Conservation (phyloP, 495 filamentous ascomycete species). For the Sordaria brevicollis region DNA sequence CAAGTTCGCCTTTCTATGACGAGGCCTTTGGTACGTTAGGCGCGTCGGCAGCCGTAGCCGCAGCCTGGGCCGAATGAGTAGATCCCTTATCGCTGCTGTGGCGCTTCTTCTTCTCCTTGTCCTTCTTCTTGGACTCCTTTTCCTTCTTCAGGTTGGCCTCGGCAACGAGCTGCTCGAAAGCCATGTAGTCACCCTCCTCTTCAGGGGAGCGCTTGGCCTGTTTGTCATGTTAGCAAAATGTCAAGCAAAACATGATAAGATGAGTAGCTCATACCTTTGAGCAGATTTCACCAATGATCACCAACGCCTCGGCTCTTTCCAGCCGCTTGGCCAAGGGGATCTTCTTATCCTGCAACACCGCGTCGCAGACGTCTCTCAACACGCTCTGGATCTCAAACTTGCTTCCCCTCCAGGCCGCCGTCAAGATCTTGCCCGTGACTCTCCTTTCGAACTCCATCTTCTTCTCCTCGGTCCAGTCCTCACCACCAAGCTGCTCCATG, state of each 20-base stretch:
- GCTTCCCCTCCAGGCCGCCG: conserved; percentile 91
- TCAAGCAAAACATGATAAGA: not conserved
- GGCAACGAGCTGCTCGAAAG: conserved; percentile 95
- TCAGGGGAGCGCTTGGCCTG: conserved; percentile 87
- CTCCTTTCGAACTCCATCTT: conserved; percentile 90
- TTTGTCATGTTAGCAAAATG: conserved; percentile 9
- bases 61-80: conserved; percentile 12
- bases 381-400: conserved; percentile 98
- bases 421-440: conserved; percentile 97
- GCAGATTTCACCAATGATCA: conserved; percentile 82
- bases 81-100: conserved; percentile 7
- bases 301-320: conserved; percentile 80
- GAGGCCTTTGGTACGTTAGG: conserved; percentile 33
- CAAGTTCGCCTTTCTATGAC: not conserved
- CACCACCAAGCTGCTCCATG: conserved; percentile 86
- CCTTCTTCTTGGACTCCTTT: conserved; percentile 63
- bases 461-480: conserved; percentile 98
- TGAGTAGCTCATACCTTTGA: conserved; percentile 51
- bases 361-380: conserved; percentile 73
- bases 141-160: conserved; percentile 93
- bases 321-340: conserved; percentile 74
- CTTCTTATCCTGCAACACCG: conserved; percentile 62
- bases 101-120: conserved; percentile 46
- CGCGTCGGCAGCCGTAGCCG: conserved; percentile 29
- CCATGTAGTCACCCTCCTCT: conserved; percentile 97